Percentiles rank a stretch among this genome's conserved stretches.
Evolutionary conservation across 306 rosid genomes (phyloP).

Genomic region (Luffa aegyptiaca): DNA sequence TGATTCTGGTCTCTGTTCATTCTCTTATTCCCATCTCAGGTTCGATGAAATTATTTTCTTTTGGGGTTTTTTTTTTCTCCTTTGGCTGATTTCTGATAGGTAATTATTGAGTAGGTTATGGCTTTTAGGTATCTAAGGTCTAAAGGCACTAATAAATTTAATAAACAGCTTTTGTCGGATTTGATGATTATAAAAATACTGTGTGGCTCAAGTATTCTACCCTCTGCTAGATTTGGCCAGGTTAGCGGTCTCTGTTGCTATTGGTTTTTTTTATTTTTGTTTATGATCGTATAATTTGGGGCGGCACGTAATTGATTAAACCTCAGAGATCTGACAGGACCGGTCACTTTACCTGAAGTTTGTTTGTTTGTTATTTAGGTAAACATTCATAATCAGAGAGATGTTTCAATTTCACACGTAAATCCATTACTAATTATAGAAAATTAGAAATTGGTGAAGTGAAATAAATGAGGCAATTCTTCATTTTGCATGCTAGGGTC

Average conservation of each 20-base stretch:
- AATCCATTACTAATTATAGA: not conserved
- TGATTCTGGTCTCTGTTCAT: not conserved
- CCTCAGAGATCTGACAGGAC: not conserved
- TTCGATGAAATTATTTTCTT: not conserved
- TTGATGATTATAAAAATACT: not conserved
- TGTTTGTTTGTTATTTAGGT: slow-evolving; percentile 3
- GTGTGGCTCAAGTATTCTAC: not conserved
- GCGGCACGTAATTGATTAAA: not conserved
- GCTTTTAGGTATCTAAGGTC: slow-evolving; percentile 6
- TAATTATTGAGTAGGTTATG: not conserved
- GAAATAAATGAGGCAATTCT: not conserved
- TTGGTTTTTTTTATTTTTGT: not conserved
- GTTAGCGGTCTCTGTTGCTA: not conserved
- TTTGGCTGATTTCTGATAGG: not conserved
- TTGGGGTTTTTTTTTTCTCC: not conserved
- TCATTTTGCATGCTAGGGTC: not conserved
- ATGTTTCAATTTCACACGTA: not conserved
- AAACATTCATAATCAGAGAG: not conserved
- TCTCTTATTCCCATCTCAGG: not conserved
- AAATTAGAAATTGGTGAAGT: not conserved
- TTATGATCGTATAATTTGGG: not conserved
- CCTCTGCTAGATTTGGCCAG: not conserved
- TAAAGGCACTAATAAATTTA: not conserved
- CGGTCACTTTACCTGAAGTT: not conserved
- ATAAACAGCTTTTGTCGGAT: not conserved